Evolutionary conservation across 768 basidiomycete species (phyloP).

Genomic region (Phaeolepiota aurea): DNA sequence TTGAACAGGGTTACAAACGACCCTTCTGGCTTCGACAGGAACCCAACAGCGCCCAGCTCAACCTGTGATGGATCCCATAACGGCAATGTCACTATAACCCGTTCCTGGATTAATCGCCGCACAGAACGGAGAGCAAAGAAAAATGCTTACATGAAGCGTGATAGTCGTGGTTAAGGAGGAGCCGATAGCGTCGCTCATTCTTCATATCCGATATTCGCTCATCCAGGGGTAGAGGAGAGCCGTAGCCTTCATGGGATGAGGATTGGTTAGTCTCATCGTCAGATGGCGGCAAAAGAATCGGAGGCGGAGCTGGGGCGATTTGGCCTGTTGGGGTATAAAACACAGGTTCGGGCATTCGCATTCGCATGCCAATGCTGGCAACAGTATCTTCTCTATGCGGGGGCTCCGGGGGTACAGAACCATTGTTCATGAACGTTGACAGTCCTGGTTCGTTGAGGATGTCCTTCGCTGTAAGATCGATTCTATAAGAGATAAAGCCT

Average conservation of each 20-base stretch:
- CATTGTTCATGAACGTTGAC: too few species aligned
- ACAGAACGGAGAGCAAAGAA: not conserved
- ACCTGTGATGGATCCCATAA: slow-evolving; percentile 67
- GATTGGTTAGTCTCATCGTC: not conserved
- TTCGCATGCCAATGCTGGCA: too few species aligned
- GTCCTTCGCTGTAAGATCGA: too few species aligned
- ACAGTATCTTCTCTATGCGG: too few species aligned
- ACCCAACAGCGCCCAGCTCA: slow-evolving; percentile 71
- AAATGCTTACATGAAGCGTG: slow-evolving; percentile 53
- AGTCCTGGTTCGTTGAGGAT: too few species aligned
- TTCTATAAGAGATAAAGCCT: too few species aligned
- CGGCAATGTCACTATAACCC: slow-evolving; percentile 46
- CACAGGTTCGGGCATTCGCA: too few species aligned
- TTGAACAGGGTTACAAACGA: slow-evolving; percentile 73
- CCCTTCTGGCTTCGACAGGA: slow-evolving; percentile 58
- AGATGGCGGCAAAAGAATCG: not conserved
- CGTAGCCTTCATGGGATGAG: slow-evolving; percentile 15
- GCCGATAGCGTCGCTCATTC: slow-evolving; percentile 62
- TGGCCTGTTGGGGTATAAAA: too few species aligned
- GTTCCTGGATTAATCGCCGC: not conserved
- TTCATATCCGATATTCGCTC: slow-evolving; percentile 30
- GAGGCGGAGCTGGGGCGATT: not conserved
- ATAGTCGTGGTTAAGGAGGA: slow-evolving; percentile 59
- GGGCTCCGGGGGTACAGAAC: too few species aligned
- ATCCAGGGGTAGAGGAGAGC: slow-evolving; percentile 34